A percentile compares a stretch with the other conserved stretches of the same genome.
Evolutionary conservation across 2,329 filamentous ascomycete genomes (phyloP).

Genomic region (Diaporthe longicolla): DNA sequence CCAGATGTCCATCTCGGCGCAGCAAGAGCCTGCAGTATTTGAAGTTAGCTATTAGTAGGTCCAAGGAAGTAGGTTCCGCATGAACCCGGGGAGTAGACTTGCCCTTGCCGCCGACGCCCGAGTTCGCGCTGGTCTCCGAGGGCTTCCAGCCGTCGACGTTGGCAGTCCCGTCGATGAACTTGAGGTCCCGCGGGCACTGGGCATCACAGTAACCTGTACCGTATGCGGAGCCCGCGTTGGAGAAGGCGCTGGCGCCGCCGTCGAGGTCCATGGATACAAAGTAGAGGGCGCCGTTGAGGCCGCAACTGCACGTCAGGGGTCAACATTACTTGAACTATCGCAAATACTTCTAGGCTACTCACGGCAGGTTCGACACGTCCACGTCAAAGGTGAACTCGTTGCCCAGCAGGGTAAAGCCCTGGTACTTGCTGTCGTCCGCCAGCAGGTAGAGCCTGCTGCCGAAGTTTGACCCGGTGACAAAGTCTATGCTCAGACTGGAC

Average conservation of each 20-base stretch:
- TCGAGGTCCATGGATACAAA: conserved; percentile 47
- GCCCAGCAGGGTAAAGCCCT: conserved; percentile 70
- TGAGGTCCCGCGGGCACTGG: conserved; percentile 54
- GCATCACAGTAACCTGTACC: conserved; percentile 63
- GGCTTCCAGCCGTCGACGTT: conserved; percentile 62
- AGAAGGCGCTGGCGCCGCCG: conserved; percentile 57
- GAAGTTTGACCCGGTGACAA: conserved; percentile 57
- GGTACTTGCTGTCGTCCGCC: conserved; percentile 50
- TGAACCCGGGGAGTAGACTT: conserved; percentile 35
- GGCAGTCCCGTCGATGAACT: conserved; percentile 58
- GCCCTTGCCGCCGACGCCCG: conserved; percentile 63
- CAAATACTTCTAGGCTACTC: conserved; percentile 52
- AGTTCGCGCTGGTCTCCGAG: conserved; percentile 65
- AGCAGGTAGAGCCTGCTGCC: conserved; percentile 53
- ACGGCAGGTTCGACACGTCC: conserved; percentile 72
- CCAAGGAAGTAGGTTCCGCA: too few relatives aligned
- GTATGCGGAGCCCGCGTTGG: conserved; percentile 56
- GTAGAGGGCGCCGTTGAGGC: conserved; percentile 75
- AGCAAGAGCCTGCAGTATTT: conserved; percentile 56
- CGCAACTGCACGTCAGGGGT: conserved; percentile 57
- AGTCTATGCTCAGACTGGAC: conserved; percentile 62
- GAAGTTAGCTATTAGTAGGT: too few relatives aligned
- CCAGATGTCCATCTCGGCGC: conserved; percentile 69
- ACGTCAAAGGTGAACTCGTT: conserved; percentile 77
- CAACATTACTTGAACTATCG: conserved; percentile 46